These are phyloP conservation scores for Lophium mytilinum DNA, from an alignment of 495 filamentous ascomycete genomes.

Conservation along the genomic window DNA sequence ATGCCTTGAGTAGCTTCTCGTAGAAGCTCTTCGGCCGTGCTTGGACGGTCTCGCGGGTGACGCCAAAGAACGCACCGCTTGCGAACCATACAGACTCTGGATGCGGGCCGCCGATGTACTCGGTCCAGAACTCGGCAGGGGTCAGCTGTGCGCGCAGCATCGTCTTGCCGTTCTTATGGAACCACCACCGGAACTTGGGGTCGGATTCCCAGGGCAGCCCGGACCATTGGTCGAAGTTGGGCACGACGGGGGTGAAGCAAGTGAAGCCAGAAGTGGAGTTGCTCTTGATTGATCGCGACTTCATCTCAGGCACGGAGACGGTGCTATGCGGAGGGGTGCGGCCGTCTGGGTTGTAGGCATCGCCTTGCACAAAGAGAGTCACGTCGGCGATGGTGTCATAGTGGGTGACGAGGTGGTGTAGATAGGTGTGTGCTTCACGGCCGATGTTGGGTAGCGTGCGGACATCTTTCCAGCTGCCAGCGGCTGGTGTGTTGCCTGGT, in stretches of 20 bases:
- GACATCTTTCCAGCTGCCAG: not conserved
- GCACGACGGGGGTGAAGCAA: not conserved
- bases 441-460: constrained; percentile 32
- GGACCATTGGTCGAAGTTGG: not conserved
- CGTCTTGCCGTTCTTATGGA: not conserved
- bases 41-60: not conserved
- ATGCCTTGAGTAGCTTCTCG: not conserved
- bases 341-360: constrained; percentile 31
- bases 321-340: not conserved
- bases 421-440: constrained; percentile 41
- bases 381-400: constrained; percentile 40
- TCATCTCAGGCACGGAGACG: not conserved
- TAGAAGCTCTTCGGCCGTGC: not conserved
- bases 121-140: not conserved
- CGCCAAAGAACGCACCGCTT: not conserved
- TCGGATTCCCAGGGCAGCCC: not conserved
- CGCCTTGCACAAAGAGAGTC: constrained; percentile 42
- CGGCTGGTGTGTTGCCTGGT: not conserved
- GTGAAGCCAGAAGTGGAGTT: not conserved
- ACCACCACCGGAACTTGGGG: not conserved
- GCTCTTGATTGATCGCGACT: not conserved
- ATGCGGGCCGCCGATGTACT: not conserved
- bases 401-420: constrained; percentile 37
- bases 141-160: not conserved
- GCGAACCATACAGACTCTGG: not conserved